A percentile compares a stretch with the other conserved stretches of the same genome.
These are phyloP conservation scores for Alternaria sp. DNA, from an alignment of 2,329 filamentous ascomycete species.

Conservation along the genomic window DNA sequence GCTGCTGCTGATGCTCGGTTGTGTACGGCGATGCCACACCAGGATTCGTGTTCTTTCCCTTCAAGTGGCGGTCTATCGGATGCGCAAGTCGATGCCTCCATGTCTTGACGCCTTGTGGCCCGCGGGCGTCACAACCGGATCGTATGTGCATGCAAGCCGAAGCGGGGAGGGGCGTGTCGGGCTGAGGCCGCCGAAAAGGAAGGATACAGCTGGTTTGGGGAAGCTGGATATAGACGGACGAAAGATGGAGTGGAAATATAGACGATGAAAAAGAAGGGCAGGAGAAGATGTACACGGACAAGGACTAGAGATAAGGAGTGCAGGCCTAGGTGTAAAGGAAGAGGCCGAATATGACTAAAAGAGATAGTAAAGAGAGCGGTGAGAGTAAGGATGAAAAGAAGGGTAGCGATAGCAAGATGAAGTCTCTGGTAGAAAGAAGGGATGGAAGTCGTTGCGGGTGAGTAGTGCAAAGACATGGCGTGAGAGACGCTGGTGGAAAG, in stretches of 20 bases:
- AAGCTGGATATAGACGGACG: neutral
- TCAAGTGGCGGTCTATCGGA: neutral
- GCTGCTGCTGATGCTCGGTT: neutral
- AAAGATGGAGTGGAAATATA: neutral
- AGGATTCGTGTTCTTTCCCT: neutral
- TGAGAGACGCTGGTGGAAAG: neutral
- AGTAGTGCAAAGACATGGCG: neutral
- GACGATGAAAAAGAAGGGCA: neutral
- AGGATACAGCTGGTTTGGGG: neutral
- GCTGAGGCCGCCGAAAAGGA: neutral
- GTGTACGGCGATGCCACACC: neutral
- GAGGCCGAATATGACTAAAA: neutral
- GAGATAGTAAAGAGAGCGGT: neutral
- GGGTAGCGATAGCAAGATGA: neutral
- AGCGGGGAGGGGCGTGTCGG: neutral
- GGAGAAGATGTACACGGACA: neutral
- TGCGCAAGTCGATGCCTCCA: neutral
- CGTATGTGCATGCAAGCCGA: neutral
- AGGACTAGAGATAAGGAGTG: accelerated
- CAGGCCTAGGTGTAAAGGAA: neutral
- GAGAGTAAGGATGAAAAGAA: neutral
- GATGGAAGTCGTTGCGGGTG: neutral
- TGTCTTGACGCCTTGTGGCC: neutral
- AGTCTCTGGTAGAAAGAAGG: neutral
- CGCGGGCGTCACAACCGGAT: neutral